Evolutionary conservation across 345 rosid genomes (phyloP), one percentile per base, ranked within the genome.

Genomic region (Linum usitatissimum): DNA sequence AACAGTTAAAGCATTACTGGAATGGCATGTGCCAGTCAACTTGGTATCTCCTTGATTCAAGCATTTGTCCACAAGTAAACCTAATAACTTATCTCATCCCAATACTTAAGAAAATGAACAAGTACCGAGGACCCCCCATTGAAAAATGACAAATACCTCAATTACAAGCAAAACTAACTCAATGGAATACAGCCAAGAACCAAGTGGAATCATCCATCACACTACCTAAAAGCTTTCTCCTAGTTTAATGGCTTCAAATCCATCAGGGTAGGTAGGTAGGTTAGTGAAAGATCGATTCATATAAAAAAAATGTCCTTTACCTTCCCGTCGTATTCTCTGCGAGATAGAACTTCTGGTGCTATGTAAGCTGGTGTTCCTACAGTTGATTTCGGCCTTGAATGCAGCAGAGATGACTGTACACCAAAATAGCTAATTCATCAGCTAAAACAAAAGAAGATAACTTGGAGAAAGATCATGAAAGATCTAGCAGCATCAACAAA

Each of bases 291-390:
- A 15, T 45, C 15, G 51, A 45, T 45, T 10, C 51, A 10, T 10
- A 10, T 10, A 10, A 45, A 45, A 10, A 12, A 1, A 6, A 9
- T 45, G 17, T 45, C 51, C 51, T 40, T 15, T 34, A 60, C 63
- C 39, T 60, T 60, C 45, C 63, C 63, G 19, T 60, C 63, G 14
- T 36, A 60, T 60, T 60, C 63, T 36, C 48, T 31, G 9, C 63
- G 63, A 12, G 63, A 60, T 6, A 60, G 63, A 34, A 60, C 63
- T 36, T 60, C 63, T 6, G 63, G 63, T 6, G 63, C 63, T 14
- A 60, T 60, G 48, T 60, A 60, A 30, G 63, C 63, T 9, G 63
- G 63, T 15, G 63, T 60, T 60, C 63, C 63, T n/a, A 60, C 63
- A 9, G 49, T 60, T 18, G 63, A 60, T 38, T 60, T 60, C 3